These are phyloP conservation scores for Colletotrichum eleusines DNA, from an alignment of 2,329 filamentous ascomycete genomes.

Conservation along the genomic window DNA sequence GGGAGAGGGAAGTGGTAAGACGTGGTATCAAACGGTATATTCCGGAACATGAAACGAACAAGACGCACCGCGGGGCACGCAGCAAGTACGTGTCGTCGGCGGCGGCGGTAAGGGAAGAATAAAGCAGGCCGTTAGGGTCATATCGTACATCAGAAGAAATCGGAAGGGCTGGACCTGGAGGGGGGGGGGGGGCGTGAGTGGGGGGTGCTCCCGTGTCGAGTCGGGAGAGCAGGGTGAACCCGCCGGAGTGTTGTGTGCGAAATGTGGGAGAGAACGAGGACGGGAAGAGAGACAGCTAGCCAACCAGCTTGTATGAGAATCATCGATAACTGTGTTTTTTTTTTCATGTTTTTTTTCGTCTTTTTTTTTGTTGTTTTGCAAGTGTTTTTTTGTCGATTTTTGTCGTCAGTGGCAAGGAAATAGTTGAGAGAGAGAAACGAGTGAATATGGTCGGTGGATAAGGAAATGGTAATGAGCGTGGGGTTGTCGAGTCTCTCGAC, in stretches of 20 bases:
- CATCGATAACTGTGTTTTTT: neutral
- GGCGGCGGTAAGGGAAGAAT: slow-evolving; percentile 45
- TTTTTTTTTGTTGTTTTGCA: slow-evolving; percentile 13
- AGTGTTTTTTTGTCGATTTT: slow-evolving; percentile 39
- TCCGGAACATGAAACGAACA: slow-evolving; percentile 40
- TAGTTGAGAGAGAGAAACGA: slow-evolving; percentile 46
- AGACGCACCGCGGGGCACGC: slow-evolving; percentile 7
- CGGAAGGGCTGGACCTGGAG: neutral
- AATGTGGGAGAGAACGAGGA: slow-evolving; percentile 1
- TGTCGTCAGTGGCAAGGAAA: slow-evolving; percentile 48
- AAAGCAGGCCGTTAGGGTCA: slow-evolving; percentile 35
- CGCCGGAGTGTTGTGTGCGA: neutral
- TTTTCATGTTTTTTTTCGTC: slow-evolving; percentile 4
- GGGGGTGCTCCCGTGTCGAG: neutral
- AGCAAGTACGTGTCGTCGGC: slow-evolving; percentile 5
- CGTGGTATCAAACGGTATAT: slow-evolving; percentile 41
- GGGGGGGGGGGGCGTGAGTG: too few relatives aligned
- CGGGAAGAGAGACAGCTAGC: slow-evolving; percentile 23
- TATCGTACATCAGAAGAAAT: slow-evolving; percentile 37
- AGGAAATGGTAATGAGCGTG: slow-evolving; percentile 38
- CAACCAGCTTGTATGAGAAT: slow-evolving; percentile 12
- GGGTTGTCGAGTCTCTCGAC: slow-evolving; percentile 9
- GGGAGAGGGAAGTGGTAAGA: neutral
- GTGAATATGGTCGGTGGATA: slow-evolving; percentile 49
- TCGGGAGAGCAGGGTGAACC: neutral